Evolutionary conservation across 2,329 filamentous ascomycete species (phyloP), one percentile per base, ranked within the genome.

Genomic region (Sclerotinia sclerotiorum): DNA sequence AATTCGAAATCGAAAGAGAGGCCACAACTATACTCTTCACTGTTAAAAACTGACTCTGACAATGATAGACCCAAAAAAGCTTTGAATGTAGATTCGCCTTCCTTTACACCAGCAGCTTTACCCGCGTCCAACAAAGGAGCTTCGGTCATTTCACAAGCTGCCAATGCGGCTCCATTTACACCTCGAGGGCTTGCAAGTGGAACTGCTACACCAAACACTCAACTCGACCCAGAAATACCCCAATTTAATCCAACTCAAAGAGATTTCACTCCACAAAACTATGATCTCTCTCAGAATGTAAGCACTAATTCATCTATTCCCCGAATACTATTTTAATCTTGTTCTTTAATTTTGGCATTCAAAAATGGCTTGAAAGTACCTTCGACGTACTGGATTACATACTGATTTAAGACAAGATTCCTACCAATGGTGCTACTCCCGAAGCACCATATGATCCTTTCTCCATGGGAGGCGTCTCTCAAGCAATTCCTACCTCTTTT

Each of bases 31-130:
- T 13, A 13, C 5, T 24, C 10, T 51, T 35, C 60, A 63, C 24
- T 51, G n/a, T 58, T 10, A 19, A 56, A 58, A 46, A 39, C 57
- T 63, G 19, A 63, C 58, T 24, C 17, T 55, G 5, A 58, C 46
- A 49, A 65, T n/a, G 29, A 76, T 69, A 84, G 83, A 69, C 77
- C 82, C 32, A 93, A 92, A 80, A 95, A 93, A 79, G 84, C 90
- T 39, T 84, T 99, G 73, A 99, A 97, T 79, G 95, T 97, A 76
- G 95, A 98, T 76, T 98, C 95, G 11, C 94, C 95, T 17, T 92
- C 94, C 60, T 99, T 99, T 79, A 97, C 93, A 0, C 94, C 94
- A 7, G 82, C 86, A 19, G 81, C 78, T 69, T 74, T 84, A 55
- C 76, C 84, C 55, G 79, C 81, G 32, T 80, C 81, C 1, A 77